Evolutionary conservation across 768 basidiomycete genomes (phyloP).

Genomic region (Solioccasus polychromus): DNA sequence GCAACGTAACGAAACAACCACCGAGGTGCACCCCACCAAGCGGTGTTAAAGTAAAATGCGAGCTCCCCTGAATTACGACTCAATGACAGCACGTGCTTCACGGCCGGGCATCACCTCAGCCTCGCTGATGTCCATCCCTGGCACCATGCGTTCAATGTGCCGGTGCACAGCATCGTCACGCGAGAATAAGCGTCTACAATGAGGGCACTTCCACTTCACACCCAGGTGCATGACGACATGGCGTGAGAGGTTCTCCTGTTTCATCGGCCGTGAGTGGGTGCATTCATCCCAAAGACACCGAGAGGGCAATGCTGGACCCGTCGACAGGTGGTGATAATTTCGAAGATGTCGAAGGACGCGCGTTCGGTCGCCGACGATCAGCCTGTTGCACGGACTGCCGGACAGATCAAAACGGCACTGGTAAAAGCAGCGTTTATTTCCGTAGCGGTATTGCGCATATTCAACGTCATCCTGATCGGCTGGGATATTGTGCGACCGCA

Average conservation of each 20-base stretch:
- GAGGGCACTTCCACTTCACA: conserved; percentile 30
- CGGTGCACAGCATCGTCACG: conserved; percentile 33
- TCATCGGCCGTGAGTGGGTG: conserved; percentile 23
- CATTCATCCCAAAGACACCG: conserved; percentile 26
- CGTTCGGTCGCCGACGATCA: conserved; percentile 25
- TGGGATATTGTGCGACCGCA: neutral
- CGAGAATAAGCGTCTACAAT: conserved; percentile 25
- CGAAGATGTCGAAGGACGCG: conserved; percentile 29
- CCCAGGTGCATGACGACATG: conserved; percentile 29
- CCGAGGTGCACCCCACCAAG: neutral
- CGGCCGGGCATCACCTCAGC: conserved; percentile 22
- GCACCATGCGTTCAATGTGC: conserved; percentile 29
- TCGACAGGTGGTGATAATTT: conserved; percentile 19
- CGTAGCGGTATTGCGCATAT: conserved; percentile 19
- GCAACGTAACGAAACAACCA: no score
- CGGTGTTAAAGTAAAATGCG: conserved; percentile 6
- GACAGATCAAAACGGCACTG: conserved; percentile 24
- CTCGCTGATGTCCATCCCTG: conserved; percentile 21
- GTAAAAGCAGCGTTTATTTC: conserved; percentile 18
- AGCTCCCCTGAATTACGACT: conserved; percentile 1
- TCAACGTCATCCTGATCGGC: conserved; percentile 23
- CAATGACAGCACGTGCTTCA: conserved; percentile 12
- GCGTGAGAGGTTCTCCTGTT: conserved; percentile 32
- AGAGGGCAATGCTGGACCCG: conserved; percentile 10
- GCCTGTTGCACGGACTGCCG: conserved; percentile 24